phyloP scores from a whole-genome alignment of 2,329 filamentous ascomycete genomes.

The Ophiostoma montium region DNA sequence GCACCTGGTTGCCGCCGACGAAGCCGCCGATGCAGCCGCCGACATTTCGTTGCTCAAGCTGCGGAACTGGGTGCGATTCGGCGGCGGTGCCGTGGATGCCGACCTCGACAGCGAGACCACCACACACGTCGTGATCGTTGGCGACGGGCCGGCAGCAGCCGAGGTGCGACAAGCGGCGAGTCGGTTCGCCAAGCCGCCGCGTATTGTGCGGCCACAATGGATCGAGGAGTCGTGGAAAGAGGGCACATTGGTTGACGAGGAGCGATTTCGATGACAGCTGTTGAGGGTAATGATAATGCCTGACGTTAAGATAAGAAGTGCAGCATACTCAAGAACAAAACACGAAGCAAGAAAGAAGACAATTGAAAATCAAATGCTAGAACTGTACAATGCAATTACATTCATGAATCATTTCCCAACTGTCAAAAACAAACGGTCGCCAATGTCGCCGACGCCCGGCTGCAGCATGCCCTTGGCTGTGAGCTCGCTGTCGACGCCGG shows the following conservation, averaged over 20 bases:
- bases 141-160: constrained; percentile 25
- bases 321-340: background rate
- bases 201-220: constrained; percentile 60
- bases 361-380: background rate
- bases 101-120: constrained; percentile 36
- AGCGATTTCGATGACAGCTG: too few relatives aligned
- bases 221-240: constrained; percentile 69
- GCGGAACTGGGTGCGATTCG: constrained; percentile 51
- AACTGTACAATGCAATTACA: background rate
- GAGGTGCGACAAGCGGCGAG: constrained; percentile 34
- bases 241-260: constrained; percentile 67
- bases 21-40: constrained; percentile 8
- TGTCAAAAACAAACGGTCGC: constrained; percentile 78
- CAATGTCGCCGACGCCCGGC: constrained; percentile 80
- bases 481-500: constrained; percentile 60
- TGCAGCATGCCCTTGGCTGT: constrained; percentile 79
- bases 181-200: constrained; percentile 38
- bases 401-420: constrained; percentile 52
- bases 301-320: background rate
- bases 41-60: constrained; percentile 13
- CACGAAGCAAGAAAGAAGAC: background rate
- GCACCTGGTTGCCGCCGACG: constrained; percentile 21
- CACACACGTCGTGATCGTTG: constrained; percentile 60
- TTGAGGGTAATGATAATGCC: too few relatives aligned
- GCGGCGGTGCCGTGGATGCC: constrained; percentile 44